Base-by-base conservation (phyloP, 2,329 filamentous ascomycete species). In the Trichoderma asperellum region DNA sequence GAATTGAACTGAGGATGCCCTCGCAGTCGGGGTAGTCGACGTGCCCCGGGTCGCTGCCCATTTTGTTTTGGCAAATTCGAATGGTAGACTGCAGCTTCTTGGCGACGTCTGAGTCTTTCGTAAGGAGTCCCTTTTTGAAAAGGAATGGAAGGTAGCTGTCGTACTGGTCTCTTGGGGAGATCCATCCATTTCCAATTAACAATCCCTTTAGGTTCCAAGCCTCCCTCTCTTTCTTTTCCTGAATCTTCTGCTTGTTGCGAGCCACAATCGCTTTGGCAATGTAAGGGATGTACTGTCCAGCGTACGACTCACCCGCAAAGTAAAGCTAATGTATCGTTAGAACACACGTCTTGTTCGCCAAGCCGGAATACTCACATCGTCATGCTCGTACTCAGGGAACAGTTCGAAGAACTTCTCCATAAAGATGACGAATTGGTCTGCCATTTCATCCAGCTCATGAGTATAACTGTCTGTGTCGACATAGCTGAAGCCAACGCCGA, bases 101-200 rank as follows among this genome's bases (percentile, higher is more conserved):
- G 37, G 89, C 89, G 10, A 82, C 76, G 5, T 90, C 85, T 3
- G 88, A 91, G 32, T 87, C 91, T 74, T 89, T 88, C 73, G 89
- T 77, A 49, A 98, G 80, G 24, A 99, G 79, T 11, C 89, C 90
- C 76, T 89, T 89, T 70, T 94, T 87, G 78, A 96, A 93, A 55
- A 92, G 91, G 75, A 89, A 98, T 35, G 90, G 87, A 11, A 97
- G 83, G 77, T 97, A 97, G 0, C 95, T 86, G 35, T 91, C 89
- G 79, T 98, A 99, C 78, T 99, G 96, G 60, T 97, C 92, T 8
- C 84, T 83, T 1, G 95, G 94, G 2, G 94, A 92, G 65, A 99
- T 95, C 96, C 96, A 99, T 49, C 95, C 96, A 78, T 99, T 99
- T 67, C 96, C 96, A 71, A 99, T 98, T 43, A 99, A 79, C 24